Evolutionary conservation across 345 rosid species (phyloP), one percentile per base, ranked within the genome.

Genomic region (Fremontodendron californicum): DNA sequence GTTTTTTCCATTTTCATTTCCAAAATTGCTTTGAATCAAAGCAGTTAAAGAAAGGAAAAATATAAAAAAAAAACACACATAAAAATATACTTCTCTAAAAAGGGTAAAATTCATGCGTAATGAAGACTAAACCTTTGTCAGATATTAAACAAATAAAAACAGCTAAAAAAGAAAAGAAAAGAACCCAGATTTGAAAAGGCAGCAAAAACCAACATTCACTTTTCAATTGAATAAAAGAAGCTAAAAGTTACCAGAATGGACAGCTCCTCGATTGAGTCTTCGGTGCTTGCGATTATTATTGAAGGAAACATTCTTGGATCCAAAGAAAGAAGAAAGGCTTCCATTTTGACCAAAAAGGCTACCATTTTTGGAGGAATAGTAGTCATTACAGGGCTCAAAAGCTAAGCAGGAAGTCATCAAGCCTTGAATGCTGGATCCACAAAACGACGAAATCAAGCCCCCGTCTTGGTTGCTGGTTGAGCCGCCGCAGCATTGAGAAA

Each of bases 351-450:
- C 61, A 23, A 82, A 80, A 61, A 82, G 71, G 31, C 82, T 81
- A 57, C 71, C 61, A 16, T 85, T 88, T 68, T 76, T 81, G 45
- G 88, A 88, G 86, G 75, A 80, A 81, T 78, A 77, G 64, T 81
- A 89, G 39, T 90, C 90, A 60, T 79, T 71, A 75, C 93, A 94
- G 7, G 97, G 95, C 82, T 90, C 92, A 66, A 89, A 88, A 49
- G 91, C 88, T 79, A 92, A 80, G 72, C 87, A 91, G 16, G 96
- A 90, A 75, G 79, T 81, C 83, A 89, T 81, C 75, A 71, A 51
- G 18, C 75, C 75, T 51, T 49, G 61, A n/a, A 71, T 71, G 40
- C 75, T 37, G 84, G 92, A 86, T 88, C 89, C 88, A 63, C 74
- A 78, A 45, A 81, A 52, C 31, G 86, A 82, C 71, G 83, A 78